Base-by-base conservation (phyloP, 2,329 filamentous ascomycete genomes). In the Sclerotinia subarctica region DNA sequence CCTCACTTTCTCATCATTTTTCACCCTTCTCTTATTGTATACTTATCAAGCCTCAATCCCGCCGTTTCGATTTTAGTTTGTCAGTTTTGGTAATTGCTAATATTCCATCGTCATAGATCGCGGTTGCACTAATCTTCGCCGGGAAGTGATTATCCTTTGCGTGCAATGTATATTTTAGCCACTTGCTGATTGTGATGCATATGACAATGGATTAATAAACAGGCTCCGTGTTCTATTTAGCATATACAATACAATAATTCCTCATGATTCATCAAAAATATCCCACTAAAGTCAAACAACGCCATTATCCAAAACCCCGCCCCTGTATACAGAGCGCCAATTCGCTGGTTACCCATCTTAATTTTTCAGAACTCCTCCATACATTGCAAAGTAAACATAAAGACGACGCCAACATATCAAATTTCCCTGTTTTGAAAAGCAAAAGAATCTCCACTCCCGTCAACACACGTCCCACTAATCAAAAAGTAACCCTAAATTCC, bases 111-210 rank as follows among this genome's bases (percentile, higher is more conserved):
- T n/a, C 13, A 1, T 32, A 59, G 71, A 72, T 62, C 66, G 70
- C 7, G 70, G 69, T 17, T 73, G 71, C 32, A 51, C 26, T 2
- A 59, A 70, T 13, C 53, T 72, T 21, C 68, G 71, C 1, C 17
- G 67, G 24, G 69, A 71, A 35, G 53, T 72, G 7, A 70, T 72
- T 42, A 42, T 15, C 38, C 38, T 17, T 17, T 17, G 13, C 4
- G 38, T 17, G 38, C 5, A 17, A 42, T 0, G 13, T 42, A 0
- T 5, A 17, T 5, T 17, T 1, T 42, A 42, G 38, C 17, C 13
- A 15, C 13, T 15, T 32, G 19, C 35, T 7, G 6, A 4, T 21
- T 54, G 11, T 54, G 7, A 35, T 21, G 17, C 1, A 32, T 32
- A 10, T 3, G 26, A 54, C 2, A 35, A 2, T 21, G 15, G 7